phyloP scores from a whole-genome alignment of 345 rosid species.

The Clarkia xantiana region DNA sequence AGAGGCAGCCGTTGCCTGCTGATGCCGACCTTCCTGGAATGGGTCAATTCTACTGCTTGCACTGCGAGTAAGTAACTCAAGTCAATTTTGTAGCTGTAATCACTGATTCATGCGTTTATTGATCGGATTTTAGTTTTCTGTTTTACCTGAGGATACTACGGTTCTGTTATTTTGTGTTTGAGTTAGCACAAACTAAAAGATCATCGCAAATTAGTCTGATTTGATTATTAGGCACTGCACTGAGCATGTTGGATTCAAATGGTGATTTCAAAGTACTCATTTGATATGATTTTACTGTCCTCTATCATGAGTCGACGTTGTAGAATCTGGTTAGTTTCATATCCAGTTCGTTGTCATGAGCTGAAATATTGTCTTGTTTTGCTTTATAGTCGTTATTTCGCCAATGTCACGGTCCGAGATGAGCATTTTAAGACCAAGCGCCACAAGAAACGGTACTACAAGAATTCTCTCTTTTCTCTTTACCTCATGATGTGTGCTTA shows the following conservation, averaged over 20 bases:
- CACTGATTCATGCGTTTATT: neutral
- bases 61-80: conserved; percentile 63
- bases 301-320: too few species aligned
- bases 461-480: neutral
- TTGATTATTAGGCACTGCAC: too few species aligned
- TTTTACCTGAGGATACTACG: too few species aligned
- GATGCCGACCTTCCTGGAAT: conserved; percentile 95
- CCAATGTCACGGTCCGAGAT: conserved; percentile 41
- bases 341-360: neutral
- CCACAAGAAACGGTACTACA: conserved; percentile 70
- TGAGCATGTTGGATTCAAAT: too few species aligned
- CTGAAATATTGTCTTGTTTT: conserved; percentile 3
- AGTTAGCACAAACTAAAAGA: too few species aligned
- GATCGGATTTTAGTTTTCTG: neutral
- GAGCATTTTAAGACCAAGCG: conserved; percentile 88
- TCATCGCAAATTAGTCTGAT: too few species aligned
- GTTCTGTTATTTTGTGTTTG: too few species aligned
- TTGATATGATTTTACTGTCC: too few species aligned
- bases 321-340: too few species aligned
- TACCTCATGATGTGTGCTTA: neutral
- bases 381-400: conserved; percentile 65
- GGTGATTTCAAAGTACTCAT: too few species aligned
- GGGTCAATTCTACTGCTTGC: conserved; percentile 93
- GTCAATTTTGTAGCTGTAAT: neutral
- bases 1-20: conserved; percentile 33